A percentile compares a stretch with the other conserved stretches of the same genome.
Evolutionary conservation across 306 rosid species (phyloP).

Genomic region (Lathyrus aphaca): DNA sequence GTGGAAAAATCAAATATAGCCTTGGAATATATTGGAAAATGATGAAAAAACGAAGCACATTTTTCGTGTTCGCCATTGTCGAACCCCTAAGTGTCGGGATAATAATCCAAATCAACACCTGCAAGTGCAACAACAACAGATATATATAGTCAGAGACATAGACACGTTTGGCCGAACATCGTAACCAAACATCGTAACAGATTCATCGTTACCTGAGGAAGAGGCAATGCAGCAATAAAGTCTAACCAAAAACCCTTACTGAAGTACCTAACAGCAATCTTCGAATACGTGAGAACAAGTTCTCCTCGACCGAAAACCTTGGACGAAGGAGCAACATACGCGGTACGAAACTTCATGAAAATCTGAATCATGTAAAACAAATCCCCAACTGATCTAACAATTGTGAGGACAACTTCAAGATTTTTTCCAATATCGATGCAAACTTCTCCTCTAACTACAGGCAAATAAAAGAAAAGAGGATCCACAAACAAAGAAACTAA

Average conservation of each 20-base stretch:
- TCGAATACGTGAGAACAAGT: conserved; percentile 52
- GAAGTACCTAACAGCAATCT: conserved; percentile 56
- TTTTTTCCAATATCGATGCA: conserved; percentile 53
- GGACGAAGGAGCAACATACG: conserved; percentile 65
- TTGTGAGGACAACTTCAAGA: conserved; percentile 47
- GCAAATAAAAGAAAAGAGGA: conserved; percentile 59
- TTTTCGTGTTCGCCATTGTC: conserved; percentile 80
- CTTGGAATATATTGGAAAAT: conserved; percentile 85
- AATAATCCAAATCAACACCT: conserved; percentile 89
- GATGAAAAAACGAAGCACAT: conserved; percentile 74
- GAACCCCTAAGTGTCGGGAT: conserved; percentile 85
- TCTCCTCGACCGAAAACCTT: conserved; percentile 66
- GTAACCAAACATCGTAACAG: neutral
- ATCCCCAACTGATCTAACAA: conserved; percentile 52
- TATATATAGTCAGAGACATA: neutral
- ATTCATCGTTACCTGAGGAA: conserved; percentile 50
- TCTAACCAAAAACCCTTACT: conserved; percentile 56
- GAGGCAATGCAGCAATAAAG: conserved; percentile 57
- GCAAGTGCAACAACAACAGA: conserved; percentile 29
- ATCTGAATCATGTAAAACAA: conserved; percentile 53
- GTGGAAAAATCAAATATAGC: conserved; percentile 78
- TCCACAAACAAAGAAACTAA: conserved; percentile 59
- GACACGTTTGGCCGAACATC: neutral
- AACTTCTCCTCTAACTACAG: conserved; percentile 40
- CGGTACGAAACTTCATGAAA: conserved; percentile 52